These are phyloP conservation scores for Metschnikowia similis DNA, from an alignment of 805 yeast genomes.

Conservation along the genomic window DNA sequence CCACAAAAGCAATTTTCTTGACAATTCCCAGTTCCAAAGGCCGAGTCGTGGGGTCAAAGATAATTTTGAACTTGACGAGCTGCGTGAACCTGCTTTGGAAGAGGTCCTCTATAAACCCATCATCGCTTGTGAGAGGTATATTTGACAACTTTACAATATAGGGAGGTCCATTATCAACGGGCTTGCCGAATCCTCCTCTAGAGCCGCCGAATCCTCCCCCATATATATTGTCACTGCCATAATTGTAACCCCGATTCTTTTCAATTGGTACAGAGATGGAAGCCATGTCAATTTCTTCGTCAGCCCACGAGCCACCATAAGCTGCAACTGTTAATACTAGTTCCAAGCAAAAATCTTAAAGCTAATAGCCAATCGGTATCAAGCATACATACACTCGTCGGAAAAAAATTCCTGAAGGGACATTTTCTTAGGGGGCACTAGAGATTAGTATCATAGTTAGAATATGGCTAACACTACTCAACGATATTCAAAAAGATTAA, in stretches of 20 bases:
- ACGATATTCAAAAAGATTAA: background rate
- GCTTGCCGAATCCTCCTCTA: slow-evolving; percentile 5
- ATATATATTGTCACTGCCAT: slow-evolving; percentile 7
- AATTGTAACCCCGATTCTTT: slow-evolving; percentile 25
- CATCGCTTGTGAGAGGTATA: slow-evolving; percentile 52
- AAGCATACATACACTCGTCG: slow-evolving; percentile 39
- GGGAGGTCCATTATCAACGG: slow-evolving; percentile 45
- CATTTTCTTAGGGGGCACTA: slow-evolving; percentile 45
- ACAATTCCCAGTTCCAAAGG: slow-evolving; percentile 34
- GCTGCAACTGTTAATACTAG: slow-evolving; percentile 26
- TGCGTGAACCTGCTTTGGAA: slow-evolving; percentile 60
- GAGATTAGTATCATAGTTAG: slow-evolving; percentile 10
- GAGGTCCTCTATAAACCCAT: slow-evolving; percentile 51
- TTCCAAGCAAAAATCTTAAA: background rate
- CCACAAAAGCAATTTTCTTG: slow-evolving; percentile 62
- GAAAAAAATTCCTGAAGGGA: slow-evolving; percentile 42
- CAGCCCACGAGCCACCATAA: slow-evolving; percentile 47
- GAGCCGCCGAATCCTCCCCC: slow-evolving; percentile 9
- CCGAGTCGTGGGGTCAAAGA: slow-evolving; percentile 46
- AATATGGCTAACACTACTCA: background rate
- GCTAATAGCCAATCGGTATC: background rate
- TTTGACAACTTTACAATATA: slow-evolving; percentile 61
- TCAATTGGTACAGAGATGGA: slow-evolving; percentile 45
- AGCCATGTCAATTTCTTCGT: slow-evolving; percentile 41
- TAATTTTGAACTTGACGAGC: slow-evolving; percentile 55